These are phyloP conservation scores for Xerocomus potaroensis DNA, from an alignment of 768 basidiomycete species.

Conservation along the genomic window DNA sequence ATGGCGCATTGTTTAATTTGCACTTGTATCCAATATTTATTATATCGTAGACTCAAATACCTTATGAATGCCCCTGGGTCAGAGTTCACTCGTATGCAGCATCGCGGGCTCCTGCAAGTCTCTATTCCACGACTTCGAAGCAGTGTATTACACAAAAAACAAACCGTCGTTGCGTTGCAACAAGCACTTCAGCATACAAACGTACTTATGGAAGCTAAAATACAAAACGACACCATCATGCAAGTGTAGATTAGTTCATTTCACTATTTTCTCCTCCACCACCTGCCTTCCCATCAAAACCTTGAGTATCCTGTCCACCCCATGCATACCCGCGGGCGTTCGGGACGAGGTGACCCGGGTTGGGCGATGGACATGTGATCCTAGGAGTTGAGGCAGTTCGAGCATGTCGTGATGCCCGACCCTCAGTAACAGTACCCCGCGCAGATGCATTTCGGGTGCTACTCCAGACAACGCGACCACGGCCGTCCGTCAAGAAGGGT, in stretches of 20 bases:
- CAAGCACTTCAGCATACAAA: background rate
- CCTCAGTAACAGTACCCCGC: conserved; percentile 16
- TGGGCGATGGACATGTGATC: conserved; percentile 13
- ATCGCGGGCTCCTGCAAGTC: too few relatives aligned
- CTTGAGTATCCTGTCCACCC: conserved; percentile 20
- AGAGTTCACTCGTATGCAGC: too few relatives aligned
- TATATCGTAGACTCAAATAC: too few relatives aligned
- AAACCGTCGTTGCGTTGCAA: too few relatives aligned
- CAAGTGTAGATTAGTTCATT: conserved; percentile 6
- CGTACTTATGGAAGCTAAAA: conserved; percentile 4
- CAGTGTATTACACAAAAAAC: too few relatives aligned
- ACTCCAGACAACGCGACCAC: conserved; percentile 54
- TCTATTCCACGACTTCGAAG: too few relatives aligned
- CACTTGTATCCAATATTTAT: too few relatives aligned
- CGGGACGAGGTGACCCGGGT: conserved; percentile 4
- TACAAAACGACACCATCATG: conserved; percentile 9
- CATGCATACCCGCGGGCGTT: conserved; percentile 14
- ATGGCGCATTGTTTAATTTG: too few relatives aligned
- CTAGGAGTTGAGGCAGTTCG: conserved; percentile 21
- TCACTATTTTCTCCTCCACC: conserved; percentile 12
- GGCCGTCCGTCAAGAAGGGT: conserved; percentile 60
- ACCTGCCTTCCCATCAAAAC: conserved; percentile 16
- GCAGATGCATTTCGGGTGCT: conserved; percentile 24
- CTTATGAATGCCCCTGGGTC: too few relatives aligned
- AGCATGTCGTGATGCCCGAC: conserved; percentile 18